phyloP scores from a whole-genome alignment of 2,329 filamentous ascomycete species.

The Penicillium sp. region DNA sequence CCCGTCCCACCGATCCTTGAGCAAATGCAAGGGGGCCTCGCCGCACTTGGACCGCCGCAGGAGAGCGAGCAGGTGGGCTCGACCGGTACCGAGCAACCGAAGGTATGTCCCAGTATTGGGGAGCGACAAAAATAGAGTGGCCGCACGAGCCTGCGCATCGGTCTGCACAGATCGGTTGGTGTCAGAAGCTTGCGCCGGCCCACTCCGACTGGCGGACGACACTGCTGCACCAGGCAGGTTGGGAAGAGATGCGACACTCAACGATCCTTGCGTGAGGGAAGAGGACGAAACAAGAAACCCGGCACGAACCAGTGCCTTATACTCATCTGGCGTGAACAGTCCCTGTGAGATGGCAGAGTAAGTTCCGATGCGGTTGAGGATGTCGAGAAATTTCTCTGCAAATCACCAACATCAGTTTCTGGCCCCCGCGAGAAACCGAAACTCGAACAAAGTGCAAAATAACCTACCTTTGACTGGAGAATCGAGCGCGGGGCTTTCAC shows the following conservation, averaged over 20 bases:
- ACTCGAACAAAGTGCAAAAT: background rate
- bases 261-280: constrained; percentile 36
- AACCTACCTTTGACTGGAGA: constrained; percentile 36
- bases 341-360: constrained; percentile 47
- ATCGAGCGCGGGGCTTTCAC: constrained; percentile 33
- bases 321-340: constrained; percentile 48
- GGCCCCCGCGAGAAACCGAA: background rate
- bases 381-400: constrained; percentile 50
- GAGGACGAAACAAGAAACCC: constrained; percentile 57
- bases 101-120: constrained; percentile 61
- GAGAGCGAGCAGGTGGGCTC: constrained; percentile 54
- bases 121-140: constrained; percentile 53
- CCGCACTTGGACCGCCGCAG: constrained; percentile 52
- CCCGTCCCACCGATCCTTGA: constrained; percentile 64
- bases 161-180: constrained; percentile 19
- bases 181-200: constrained; percentile 10
- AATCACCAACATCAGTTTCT: constrained; percentile 6
- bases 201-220: constrained; percentile 29
- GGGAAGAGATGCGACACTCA: constrained; percentile 44
- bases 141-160: constrained; percentile 25
- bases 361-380: constrained; percentile 49
- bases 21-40: constrained; percentile 53
- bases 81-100: constrained; percentile 54
- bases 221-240: constrained; percentile 24
- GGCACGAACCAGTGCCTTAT: constrained; percentile 49